Evolutionary conservation across 371 early-diverging fungal species (phyloP), one percentile per base, ranked within the genome.

Genomic region (Mortierella sp.): DNA sequence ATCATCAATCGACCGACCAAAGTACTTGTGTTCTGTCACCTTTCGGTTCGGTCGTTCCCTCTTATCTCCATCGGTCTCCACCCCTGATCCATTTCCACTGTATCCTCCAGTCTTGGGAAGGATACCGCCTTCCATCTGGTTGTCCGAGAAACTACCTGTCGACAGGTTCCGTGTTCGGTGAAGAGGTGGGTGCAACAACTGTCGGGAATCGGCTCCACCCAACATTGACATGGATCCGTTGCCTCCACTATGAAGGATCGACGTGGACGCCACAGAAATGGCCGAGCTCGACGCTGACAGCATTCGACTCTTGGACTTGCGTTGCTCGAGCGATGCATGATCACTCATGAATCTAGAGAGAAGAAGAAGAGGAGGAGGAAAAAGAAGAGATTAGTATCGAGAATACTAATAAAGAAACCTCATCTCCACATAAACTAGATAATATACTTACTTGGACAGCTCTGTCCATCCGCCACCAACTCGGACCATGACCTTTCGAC

Each of bases 401-500:
- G 16, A 23, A 51, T 29, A 19, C 3, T 57, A 59, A 51, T 23
- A 60, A 61, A 50, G 28, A 9, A 9, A 47, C 19, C 7, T 23
- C 9, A 12, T 46, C 12, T 25, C 51, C n/a, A 18, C 30, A 47
- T 44, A 47, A 28, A 26, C 14, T 1, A 15, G n/a, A 55, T 14
- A n/a, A n/a, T n/a, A n/a, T 43, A 62, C 82, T 72, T 81, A 90
- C 76, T 88, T 86, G 30, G 91, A 88, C 11, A 90, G 72, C 63
- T 90, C 91, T 16, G 83, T 84, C 93, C 93, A 93, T 21, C 94
- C 93, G 62, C 93, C 93, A 25, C 93, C 93, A 2, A 93, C 90
- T 51, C 93, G 86, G 47, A 93, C 92, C 91, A 93, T 91, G 23
- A 93, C 92, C 84, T 88, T 87, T 15, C 86, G 84, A 62, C 87